Base-by-base conservation (phyloP, 805 yeast genomes). In the Saccharomycopsis olivae region DNA sequence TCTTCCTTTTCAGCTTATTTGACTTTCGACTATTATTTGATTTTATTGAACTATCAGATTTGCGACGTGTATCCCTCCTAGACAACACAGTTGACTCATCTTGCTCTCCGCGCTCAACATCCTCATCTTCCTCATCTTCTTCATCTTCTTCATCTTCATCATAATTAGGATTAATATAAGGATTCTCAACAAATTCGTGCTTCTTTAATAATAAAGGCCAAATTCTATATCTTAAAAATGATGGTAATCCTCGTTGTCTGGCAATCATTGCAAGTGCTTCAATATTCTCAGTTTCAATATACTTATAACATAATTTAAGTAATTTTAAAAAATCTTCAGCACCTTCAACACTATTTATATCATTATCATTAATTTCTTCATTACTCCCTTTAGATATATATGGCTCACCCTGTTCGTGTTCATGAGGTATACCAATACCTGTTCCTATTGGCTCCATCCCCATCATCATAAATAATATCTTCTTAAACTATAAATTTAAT, bases 191-290 rank as follows among this genome's bases (percentile, higher is more conserved):
- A 62, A 78, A 83, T 1, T 96, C 96, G 56, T 88, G 96, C 51
- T 75, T 75, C 49, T 77, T 77, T 42, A 88, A 58, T 37, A 88
- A 58, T 3, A 84, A 60, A 1, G 96, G 95, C 96, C 96, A 88
- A 5, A 84, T 81, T 41, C 69, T 65, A 49, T 74, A 75, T 44
- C 97, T 68, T 39, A 86, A 63, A 41, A 75, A 69, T 1, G 94
- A 89, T 1, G 96, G 96, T 20, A 87, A 65, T 3, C 97, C 96
- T 41, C 75, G 65, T 49, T 79, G 87, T 47, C 95, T 68, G 4
- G 95, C 89, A 5, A 88, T 58, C 48, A 75, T 64, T 1, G 96
- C 94, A 35, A 88, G 59, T 0, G 87, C 84, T 35, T 78, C 75
- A 42, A 78, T 78, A 53, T 88, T 82, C 42, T 72, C 73, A 14